A percentile compares a stretch with the other conserved stretches of the same genome.
Evolutionary conservation across 805 yeast genomes (phyloP).

Genomic region (Tetrapisispora arboricola): DNA sequence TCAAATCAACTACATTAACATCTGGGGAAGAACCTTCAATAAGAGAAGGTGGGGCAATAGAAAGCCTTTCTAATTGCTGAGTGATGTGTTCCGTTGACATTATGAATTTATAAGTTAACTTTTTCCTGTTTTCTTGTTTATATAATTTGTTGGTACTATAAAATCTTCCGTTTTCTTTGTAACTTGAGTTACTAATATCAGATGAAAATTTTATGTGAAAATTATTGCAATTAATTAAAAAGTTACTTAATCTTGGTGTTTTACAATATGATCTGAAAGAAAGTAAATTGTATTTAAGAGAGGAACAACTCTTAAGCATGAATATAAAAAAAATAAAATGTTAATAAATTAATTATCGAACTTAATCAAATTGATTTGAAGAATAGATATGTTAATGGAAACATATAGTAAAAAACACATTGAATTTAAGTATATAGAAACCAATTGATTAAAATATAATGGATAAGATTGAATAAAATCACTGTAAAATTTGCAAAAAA

Average conservation of each 20-base stretch:
- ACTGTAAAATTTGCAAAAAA: too few species aligned
- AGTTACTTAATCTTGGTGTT: conserved; percentile 1
- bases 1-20: conserved; percentile 71
- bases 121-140: neutral
- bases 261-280: conserved; percentile 1
- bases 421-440: too few species aligned
- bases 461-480: too few species aligned
- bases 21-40: conserved; percentile 61
- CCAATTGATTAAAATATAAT: too few species aligned
- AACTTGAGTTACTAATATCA: neutral
- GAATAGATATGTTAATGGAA: too few species aligned
- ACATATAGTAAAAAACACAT: too few species aligned
- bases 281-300: neutral
- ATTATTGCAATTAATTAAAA: neutral
- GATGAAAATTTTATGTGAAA: too few species aligned
- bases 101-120: neutral
- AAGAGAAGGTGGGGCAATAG: conserved; percentile 34
- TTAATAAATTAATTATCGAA: too few species aligned
- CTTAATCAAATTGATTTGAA: too few species aligned
- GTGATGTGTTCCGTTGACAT: conserved; percentile 17
- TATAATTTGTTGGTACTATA: neutral
- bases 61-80: conserved; percentile 26
- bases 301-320: neutral
- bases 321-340: conserved; percentile 1
- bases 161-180: neutral